Conservation (phyloP, 1,139 yeast genomes). For the Martiniozyma asiatica region DNA sequence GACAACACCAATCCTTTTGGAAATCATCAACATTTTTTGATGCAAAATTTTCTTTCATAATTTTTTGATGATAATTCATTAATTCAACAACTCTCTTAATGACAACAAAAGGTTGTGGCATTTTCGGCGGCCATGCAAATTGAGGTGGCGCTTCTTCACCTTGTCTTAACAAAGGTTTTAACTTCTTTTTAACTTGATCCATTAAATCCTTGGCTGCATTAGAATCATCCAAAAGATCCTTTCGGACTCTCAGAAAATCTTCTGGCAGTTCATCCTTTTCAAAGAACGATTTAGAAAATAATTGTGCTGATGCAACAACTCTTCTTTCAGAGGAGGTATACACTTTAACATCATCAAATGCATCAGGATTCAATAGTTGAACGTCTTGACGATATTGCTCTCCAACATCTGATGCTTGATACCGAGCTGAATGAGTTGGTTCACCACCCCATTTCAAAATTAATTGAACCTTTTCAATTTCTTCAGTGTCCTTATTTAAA, state of each 20-base stretch:
- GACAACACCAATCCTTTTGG: slow-evolving; percentile 91
- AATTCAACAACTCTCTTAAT: slow-evolving; percentile 88
- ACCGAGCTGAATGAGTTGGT: slow-evolving; percentile 94
- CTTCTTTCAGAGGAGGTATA: slow-evolving; percentile 91
- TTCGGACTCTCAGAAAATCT: slow-evolving; percentile 70
- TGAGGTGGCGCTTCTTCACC: slow-evolving; percentile 99
- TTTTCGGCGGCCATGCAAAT: slow-evolving; percentile 97
- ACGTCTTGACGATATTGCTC: slow-evolving; percentile 91
- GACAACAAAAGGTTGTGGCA: slow-evolving; percentile 94
- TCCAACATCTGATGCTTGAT: slow-evolving; percentile 91
- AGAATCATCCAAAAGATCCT: slow-evolving; percentile 88
- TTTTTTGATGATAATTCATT: slow-evolving; percentile 82
- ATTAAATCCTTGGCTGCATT: slow-evolving; percentile 96
- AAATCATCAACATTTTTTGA: slow-evolving; percentile 53
- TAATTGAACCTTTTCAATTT: slow-evolving; percentile 89
- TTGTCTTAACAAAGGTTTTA: slow-evolving; percentile 85
- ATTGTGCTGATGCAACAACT: slow-evolving; percentile 83
- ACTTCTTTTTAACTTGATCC: slow-evolving; percentile 95
- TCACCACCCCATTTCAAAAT: slow-evolving; percentile 99
- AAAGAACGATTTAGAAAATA: slow-evolving; percentile 74
- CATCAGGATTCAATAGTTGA: slow-evolving; percentile 71
- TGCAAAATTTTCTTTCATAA: slow-evolving; percentile 74
- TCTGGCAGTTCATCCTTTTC: slow-evolving; percentile 66
- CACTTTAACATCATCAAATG: slow-evolving; percentile 73
- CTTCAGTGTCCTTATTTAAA: slow-evolving; percentile 39